Evolutionary conservation across 768 basidiomycete species (phyloP).

Genomic region (Tylopilus subfusipes): DNA sequence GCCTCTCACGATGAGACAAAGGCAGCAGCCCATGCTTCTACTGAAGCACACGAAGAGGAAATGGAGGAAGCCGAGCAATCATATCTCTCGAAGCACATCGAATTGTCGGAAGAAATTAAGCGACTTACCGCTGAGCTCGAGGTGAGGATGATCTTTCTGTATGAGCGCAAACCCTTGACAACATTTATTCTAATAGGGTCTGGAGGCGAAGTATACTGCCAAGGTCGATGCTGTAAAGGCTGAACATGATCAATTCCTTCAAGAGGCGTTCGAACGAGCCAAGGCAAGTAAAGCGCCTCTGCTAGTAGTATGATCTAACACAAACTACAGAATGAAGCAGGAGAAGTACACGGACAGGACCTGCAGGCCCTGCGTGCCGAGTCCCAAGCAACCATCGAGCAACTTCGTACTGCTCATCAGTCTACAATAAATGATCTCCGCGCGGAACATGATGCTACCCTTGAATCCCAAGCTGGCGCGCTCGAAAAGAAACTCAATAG

Average conservation of each 20-base stretch:
- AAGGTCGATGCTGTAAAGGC: slow-evolving; percentile 64
- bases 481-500: slow-evolving; percentile 63
- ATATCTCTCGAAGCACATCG: slow-evolving; percentile 47
- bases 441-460: slow-evolving; percentile 56
- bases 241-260: slow-evolving; percentile 58
- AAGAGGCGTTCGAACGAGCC: slow-evolving; percentile 72
- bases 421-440: slow-evolving; percentile 58
- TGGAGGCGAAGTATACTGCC: slow-evolving; percentile 64
- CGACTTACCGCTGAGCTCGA: slow-evolving; percentile 59
- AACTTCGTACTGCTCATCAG: slow-evolving; percentile 62
- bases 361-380: slow-evolving; percentile 65
- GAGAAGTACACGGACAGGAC: slow-evolving; percentile 62
- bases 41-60: slow-evolving; percentile 44
- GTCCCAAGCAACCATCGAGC: slow-evolving; percentile 63
- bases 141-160: slow-evolving; percentile 38
- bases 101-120: slow-evolving; percentile 53
- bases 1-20: slow-evolving; percentile 48
- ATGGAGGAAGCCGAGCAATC: slow-evolving; percentile 52
- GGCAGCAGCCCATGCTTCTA: slow-evolving; percentile 41
- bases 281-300: slow-evolving; percentile 49
- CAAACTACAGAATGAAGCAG: slow-evolving; percentile 60
- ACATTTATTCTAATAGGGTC: slow-evolving; percentile 41
- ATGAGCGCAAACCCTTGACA: not conserved
- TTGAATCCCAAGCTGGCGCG: slow-evolving; percentile 53
- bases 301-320: slow-evolving; percentile 6